Evolutionary conservation across 2,329 filamentous ascomycete species (phyloP).

Genomic region (Ophiognomonia clavigignenti-juglandacearum): DNA sequence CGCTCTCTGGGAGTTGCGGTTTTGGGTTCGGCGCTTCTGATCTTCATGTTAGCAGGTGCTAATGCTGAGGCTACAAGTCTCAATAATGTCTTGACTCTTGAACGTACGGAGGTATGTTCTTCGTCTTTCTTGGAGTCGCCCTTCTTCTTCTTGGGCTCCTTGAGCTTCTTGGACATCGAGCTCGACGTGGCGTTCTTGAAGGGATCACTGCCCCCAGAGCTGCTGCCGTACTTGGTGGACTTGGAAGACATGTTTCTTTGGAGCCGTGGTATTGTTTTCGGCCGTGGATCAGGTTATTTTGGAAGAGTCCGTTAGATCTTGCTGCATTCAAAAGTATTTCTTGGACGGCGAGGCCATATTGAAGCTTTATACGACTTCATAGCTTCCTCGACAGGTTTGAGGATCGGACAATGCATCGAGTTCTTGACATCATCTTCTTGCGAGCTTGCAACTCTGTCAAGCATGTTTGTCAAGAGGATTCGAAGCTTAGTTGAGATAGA

Average conservation of each 20-base stretch:
- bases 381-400: too few species aligned
- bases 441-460: too few species aligned
- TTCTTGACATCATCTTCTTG: too few species aligned
- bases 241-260: conserved; percentile 4
- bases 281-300: neutral
- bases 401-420: too few species aligned
- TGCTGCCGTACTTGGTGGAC: conserved; percentile 6
- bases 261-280: neutral
- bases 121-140: conserved; percentile 13
- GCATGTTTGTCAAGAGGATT: neutral
- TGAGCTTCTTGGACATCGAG: conserved; percentile 15
- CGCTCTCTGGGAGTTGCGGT: conserved; percentile 12
- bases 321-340: too few species aligned
- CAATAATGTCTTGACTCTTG: neutral
- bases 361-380: too few species aligned
- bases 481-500: neutral
- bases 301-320: neutral
- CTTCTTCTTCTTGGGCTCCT: conserved; percentile 14
- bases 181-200: conserved; percentile 13
- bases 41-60: neutral
- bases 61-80: neutral
- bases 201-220: conserved; percentile 8
- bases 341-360: too few species aligned
- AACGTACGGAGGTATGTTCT: conserved; percentile 9
- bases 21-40: conserved; percentile 11